Conservation (phyloP, 2,329 filamentous ascomycete species). For the Alternaria triticimaculans region DNA sequence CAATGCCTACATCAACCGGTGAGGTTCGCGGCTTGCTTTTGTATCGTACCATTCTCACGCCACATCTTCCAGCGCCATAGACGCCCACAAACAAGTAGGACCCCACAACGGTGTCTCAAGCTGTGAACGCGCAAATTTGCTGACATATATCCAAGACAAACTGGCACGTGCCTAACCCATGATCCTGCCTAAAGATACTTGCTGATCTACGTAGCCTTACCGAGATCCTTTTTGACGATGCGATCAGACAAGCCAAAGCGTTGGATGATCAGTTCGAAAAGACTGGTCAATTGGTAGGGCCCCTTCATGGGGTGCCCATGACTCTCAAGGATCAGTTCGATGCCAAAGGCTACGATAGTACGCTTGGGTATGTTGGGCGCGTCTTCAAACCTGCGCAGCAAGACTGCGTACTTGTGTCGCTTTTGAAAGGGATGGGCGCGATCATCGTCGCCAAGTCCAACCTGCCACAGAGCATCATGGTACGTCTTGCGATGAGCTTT, state of each 20-base stretch:
- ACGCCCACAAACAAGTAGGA: constrained; percentile 40
- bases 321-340: constrained; percentile 60
- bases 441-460: constrained; percentile 59
- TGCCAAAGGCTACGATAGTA: constrained; percentile 55
- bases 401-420: constrained; percentile 62
- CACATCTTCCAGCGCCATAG: constrained; percentile 36
- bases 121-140: constrained; percentile 3
- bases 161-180: constrained; percentile 52
- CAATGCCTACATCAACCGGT: constrained; percentile 41
- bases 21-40: constrained; percentile 15
- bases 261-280: constrained; percentile 51
- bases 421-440: constrained; percentile 61
- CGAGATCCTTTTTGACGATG: constrained; percentile 56
- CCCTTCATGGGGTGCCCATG: constrained; percentile 57
- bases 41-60: constrained; percentile 46
- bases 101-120: constrained; percentile 1
- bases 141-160: constrained; percentile 51
- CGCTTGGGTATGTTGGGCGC: constrained; percentile 69
- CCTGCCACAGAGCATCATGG: constrained; percentile 65
- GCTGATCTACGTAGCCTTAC: constrained; percentile 49
- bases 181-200: constrained; percentile 56
- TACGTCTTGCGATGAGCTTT: constrained; percentile 21
- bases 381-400: constrained; percentile 58
- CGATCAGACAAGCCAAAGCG: constrained; percentile 49
- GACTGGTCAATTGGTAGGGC: constrained; percentile 50